A percentile compares a stretch with the other conserved stretches of the same genome.
These are phyloP conservation scores for Boletellus ananas DNA, from an alignment of 768 basidiomycete genomes.

Conservation along the genomic window DNA sequence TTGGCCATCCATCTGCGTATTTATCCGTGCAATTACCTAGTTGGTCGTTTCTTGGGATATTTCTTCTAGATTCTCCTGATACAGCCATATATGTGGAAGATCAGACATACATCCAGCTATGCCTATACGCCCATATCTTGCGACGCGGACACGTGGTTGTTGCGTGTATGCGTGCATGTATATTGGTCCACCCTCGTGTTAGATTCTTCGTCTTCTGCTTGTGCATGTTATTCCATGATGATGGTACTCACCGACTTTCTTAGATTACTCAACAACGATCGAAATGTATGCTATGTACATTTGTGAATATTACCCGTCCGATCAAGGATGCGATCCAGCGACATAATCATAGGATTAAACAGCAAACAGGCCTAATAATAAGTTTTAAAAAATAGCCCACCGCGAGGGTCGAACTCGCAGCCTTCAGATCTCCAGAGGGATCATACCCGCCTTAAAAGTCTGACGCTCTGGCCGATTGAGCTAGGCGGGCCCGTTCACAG, in stretches of 20 bases:
- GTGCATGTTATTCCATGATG: slow-evolving; percentile 16
- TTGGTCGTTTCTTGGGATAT: slow-evolving; percentile 28
- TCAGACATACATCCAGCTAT: slow-evolving; percentile 12
- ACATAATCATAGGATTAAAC: background rate
- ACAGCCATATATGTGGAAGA: slow-evolving; percentile 20
- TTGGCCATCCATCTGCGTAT: slow-evolving; percentile 19
- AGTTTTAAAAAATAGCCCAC: slow-evolving; percentile 62
- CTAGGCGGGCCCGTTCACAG: slow-evolving; percentile 44
- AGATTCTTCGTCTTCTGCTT: slow-evolving; percentile 10
- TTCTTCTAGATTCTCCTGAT: slow-evolving; percentile 22
- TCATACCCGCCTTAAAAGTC: slow-evolving; percentile 40
- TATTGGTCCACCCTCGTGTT: slow-evolving; percentile 4
- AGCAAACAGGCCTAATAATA: background rate
- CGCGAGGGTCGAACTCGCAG: slow-evolving; percentile 85
- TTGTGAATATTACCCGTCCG: background rate
- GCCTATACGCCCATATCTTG: slow-evolving; percentile 14
- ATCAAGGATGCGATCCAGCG: background rate
- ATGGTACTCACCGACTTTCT: slow-evolving; percentile 13
- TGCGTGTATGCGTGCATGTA: slow-evolving; percentile 8
- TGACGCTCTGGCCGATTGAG: slow-evolving; percentile 63
- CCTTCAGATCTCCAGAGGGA: slow-evolving; percentile 56
- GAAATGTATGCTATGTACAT: slow-evolving; percentile 17
- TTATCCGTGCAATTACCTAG: slow-evolving; percentile 23
- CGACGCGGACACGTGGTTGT: slow-evolving; percentile 5
- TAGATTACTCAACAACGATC: slow-evolving; percentile 18